Percentiles rank a stretch among this genome's conserved stretches.
Evolutionary conservation across 371 early-diverging fungal genomes (phyloP).

Genomic region (Mucor irregularis): DNA sequence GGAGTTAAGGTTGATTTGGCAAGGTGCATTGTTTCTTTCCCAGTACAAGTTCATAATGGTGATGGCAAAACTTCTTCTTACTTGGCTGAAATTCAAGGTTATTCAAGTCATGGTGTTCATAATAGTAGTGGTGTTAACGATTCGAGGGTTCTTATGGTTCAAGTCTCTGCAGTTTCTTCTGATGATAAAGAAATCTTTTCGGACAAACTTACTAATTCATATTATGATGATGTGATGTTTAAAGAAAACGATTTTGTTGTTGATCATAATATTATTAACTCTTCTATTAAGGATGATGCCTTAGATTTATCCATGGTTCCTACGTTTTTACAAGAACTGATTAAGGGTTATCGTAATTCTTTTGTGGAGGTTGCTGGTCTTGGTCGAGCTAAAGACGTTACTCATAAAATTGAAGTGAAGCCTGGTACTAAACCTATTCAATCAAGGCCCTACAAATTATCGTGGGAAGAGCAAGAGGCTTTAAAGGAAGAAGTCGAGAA

Average conservation of each 20-base stretch:
- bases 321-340: neutral
- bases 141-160: neutral
- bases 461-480: neutral
- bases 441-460: conserved; percentile 1
- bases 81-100: neutral
- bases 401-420: neutral
- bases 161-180: too few species aligned
- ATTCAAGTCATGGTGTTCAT: neutral
- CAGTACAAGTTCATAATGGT: neutral
- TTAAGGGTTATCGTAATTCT: neutral
- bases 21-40: neutral
- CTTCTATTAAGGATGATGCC: neutral
- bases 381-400: neutral
- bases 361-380: conserved; percentile 3
- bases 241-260: too few species aligned
- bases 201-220: neutral
- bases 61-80: neutral
- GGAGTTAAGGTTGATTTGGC: neutral
- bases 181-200: too few species aligned
- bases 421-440: conserved; percentile 1
- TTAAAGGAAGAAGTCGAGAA: conserved; percentile 1
- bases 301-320: neutral
- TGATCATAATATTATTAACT: too few species aligned
- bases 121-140: too few species aligned
- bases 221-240: too few species aligned